Base-by-base conservation (phyloP, 306 rosid genomes). In the Nissolia schottii region DNA sequence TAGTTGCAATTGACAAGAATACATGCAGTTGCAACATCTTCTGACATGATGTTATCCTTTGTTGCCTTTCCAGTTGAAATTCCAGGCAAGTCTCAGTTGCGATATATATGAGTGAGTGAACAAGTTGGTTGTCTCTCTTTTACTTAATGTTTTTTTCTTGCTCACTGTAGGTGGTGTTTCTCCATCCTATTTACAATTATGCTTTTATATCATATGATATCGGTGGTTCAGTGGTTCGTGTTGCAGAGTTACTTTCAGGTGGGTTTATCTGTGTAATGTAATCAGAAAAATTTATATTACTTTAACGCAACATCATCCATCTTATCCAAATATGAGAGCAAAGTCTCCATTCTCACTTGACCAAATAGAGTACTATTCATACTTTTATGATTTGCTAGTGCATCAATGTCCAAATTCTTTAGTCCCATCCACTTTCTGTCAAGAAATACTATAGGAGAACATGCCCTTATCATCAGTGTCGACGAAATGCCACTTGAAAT, bases 171-270 rank as follows among this genome's bases (percentile, higher is more conserved):
- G 98, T 93, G 50, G 96, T 91, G 16, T 93, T 94, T 77, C 96
- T 94, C 55, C 98, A 94, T 78, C 98, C 98, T 64, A 92, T 89
- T 82, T 94, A 94, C 73, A 94, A 94, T 82, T 94, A 84, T 83
- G 96, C 97, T 63, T 88, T 94, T 55, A 79, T 94, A 81, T 86
- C 98, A 25, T 94, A 94, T 82, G 94, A 94, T 64, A 82, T 86
- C 70, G 98, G 98, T 70, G 82, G 85, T 73, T 83, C 93, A 28
- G 91, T 75, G 27, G 96, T 94, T 55, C 87, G 82, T 76, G 95
- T 97, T 31, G 98, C 98, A 27, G 87, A 91, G 78, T 82, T 94
- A 74, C 97, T 86, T 83, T 96, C 98, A 60, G 98, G 98, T 91
- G 27, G 41, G 73, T 59, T 81, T 66, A 29, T 6, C 72, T 57